Base-by-base conservation (phyloP, 768 basidiomycete genomes). In the Neoboletus subvelutipes region DNA sequence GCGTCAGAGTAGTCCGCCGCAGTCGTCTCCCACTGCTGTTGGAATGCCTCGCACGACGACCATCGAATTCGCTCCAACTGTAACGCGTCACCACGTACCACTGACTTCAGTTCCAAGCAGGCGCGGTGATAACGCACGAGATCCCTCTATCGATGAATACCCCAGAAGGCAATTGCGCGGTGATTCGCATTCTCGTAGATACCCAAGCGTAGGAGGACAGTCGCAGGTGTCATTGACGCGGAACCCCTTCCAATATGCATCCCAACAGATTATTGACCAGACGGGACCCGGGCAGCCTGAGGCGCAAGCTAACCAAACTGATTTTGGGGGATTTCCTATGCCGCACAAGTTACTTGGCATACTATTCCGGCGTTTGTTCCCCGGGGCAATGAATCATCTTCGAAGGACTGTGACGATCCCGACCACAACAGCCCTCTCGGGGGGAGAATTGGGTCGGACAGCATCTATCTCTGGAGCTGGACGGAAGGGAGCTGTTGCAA, bases 401-500 rank as follows among this genome's bases (percentile, higher is more conserved):
- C 81, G 79, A 11, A 80, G 84, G 45, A 92, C 88, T 0, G 59
- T 94, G 37, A 95, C 93, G 1, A 81, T 95, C 18, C 91, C 90
- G 5, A 75, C 77, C 4, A 87, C 88, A 17, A 83, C 77, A 11
- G 86, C 92, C 1, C 67, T 87, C 31, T 59, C 71, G 0, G 71
- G 71, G 11, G 64, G 66, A 45, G 70, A 62, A n/a, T 36, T 71
- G 11, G 71, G 70, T 18, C 57, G 71, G 45, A 68, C 56, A n/a
- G 43, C 62, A 15, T 61, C 68, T n/a, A 55, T 62, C 31, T 47
- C 53, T 52, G 61, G 54, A 39, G 48, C 54, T 68, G 45, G 29
- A 12, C 22, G 6, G 20, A 37, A 1, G 51, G 56, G 22, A 39
- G 33, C 7, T 12, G 11, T 13, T 11, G 54, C 56, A 13, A 76